Conservation (phyloP, 2,329 filamentous ascomycete genomes). For the Neopestalotiopsis sp. region DNA sequence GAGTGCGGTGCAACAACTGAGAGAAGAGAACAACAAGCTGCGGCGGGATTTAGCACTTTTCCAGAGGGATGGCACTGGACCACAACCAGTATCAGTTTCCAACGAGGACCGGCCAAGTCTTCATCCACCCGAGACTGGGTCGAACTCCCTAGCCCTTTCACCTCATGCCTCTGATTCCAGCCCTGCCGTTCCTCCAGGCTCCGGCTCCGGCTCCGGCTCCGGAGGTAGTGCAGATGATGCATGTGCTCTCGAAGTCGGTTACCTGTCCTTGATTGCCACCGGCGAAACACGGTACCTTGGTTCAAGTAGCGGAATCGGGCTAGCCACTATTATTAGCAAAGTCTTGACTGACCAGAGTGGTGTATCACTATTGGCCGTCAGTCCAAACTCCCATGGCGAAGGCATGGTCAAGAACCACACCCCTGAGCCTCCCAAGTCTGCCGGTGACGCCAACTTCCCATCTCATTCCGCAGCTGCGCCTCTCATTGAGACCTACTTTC, state of each 20-base stretch:
- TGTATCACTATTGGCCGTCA: constrained; percentile 1
- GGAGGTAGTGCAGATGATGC: neutral
- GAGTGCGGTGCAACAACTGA: neutral
- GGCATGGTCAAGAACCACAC: neutral
- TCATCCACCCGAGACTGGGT: neutral
- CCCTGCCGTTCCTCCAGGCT: neutral
- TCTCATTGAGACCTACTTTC: constrained; percentile 2
- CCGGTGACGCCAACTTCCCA: neutral
- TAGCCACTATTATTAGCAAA: constrained; percentile 8
- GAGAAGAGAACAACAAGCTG: constrained; percentile 6
- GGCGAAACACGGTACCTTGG: constrained; percentile 6
- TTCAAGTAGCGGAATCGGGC: constrained; percentile 7
- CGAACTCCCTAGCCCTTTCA: neutral
- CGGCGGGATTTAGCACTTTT: neutral
- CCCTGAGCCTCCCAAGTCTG: neutral
- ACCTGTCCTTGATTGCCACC: constrained; percentile 9
- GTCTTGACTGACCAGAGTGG: constrained; percentile 2
- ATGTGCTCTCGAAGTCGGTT: constrained; percentile 6
- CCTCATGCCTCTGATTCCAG: neutral
- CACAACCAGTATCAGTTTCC: neutral
- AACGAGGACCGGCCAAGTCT: neutral
- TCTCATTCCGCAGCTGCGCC: neutral
- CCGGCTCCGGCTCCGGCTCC: neutral
- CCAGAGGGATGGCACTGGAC: neutral
- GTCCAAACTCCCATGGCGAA: neutral